A percentile compares a stretch with the other conserved stretches of the same genome.
Conservation (phyloP, 495 filamentous ascomycete species). For the Tetracladium marchalianum region DNA sequence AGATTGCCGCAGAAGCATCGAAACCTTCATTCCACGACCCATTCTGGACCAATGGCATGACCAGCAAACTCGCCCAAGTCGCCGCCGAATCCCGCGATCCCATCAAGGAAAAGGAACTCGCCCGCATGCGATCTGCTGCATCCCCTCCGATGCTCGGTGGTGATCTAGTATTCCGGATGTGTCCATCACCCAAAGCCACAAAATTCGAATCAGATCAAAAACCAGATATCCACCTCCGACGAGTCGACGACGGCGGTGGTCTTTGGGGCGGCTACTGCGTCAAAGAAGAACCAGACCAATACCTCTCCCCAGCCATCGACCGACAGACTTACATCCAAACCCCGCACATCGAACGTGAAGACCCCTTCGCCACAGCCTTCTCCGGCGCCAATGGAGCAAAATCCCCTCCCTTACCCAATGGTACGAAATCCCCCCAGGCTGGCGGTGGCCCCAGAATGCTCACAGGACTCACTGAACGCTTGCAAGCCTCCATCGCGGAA, state of each 20-base stretch:
- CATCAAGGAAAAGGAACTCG: constrained; percentile 25
- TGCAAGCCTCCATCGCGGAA: constrained; percentile 37
- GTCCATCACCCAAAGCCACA: constrained; percentile 69
- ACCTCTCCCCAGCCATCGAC: constrained; percentile 24
- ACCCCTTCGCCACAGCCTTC: constrained; percentile 19
- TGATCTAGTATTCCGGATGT: constrained; percentile 66
- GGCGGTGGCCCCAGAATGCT: constrained; percentile 30
- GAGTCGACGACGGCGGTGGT: constrained; percentile 34
- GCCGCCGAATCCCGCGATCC: constrained; percentile 32
- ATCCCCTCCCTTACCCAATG: neutral
- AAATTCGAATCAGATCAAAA: constrained; percentile 56
- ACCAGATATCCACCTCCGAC: constrained; percentile 39
- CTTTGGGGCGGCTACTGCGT: constrained; percentile 64
- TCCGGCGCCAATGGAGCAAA: neutral
- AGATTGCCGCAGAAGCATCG: constrained; percentile 19
- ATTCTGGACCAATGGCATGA: constrained; percentile 25
- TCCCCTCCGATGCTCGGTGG: constrained; percentile 78
- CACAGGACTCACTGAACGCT: constrained; percentile 34
- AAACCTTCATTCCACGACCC: constrained; percentile 27
- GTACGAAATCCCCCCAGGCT: neutral
- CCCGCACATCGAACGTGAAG: constrained; percentile 11
- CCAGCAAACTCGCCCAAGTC: constrained; percentile 17
- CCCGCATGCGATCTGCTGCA: constrained; percentile 39
- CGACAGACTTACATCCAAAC: constrained; percentile 18
- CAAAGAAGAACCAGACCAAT: constrained; percentile 27